Evolutionary conservation across 2,329 filamentous ascomycete genomes (phyloP).

Genomic region (Xylariales sp.): DNA sequence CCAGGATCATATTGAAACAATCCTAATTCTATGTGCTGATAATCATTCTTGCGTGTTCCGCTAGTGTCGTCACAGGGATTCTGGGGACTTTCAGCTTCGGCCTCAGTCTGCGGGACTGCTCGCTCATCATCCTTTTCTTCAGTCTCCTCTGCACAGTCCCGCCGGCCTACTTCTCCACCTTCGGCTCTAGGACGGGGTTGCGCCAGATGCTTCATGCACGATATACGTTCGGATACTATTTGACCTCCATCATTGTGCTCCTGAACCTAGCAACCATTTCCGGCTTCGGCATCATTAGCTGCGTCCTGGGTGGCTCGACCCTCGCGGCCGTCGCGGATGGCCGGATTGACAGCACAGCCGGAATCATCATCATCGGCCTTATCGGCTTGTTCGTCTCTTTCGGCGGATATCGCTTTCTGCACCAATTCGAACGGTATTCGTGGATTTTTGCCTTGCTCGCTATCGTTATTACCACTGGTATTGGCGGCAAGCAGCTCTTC

Average conservation of each 20-base stretch:
- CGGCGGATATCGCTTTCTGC: slow-evolving; percentile 68
- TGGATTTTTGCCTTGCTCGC: slow-evolving; percentile 67
- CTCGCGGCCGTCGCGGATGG: slow-evolving; percentile 64
- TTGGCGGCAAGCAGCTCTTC: slow-evolving; percentile 28
- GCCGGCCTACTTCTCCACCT: slow-evolving; percentile 67
- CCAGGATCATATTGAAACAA: not conserved
- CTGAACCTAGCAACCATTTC: slow-evolving; percentile 72
- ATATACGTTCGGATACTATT: slow-evolving; percentile 70
- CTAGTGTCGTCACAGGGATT: slow-evolving; percentile 68
- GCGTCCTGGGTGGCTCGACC: slow-evolving; percentile 70
- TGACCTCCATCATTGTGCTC: slow-evolving; percentile 69
- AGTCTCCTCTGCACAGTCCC: slow-evolving; percentile 64
- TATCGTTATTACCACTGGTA: slow-evolving; percentile 57
- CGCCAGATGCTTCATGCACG: slow-evolving; percentile 74
- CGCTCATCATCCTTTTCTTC: slow-evolving; percentile 73
- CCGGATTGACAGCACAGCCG: slow-evolving; percentile 62
- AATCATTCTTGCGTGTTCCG: not conserved
- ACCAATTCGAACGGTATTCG: slow-evolving; percentile 68
- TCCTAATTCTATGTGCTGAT: not conserved
- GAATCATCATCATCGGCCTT: slow-evolving; percentile 70
- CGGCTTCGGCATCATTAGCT: slow-evolving; percentile 72
- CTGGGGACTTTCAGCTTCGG: slow-evolving; percentile 67
- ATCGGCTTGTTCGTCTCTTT: slow-evolving; percentile 70
- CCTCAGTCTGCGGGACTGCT: slow-evolving; percentile 66
- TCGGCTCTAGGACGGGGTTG: slow-evolving; percentile 72